phyloP scores from a whole-genome alignment of 176 grass and related monocot genomes.

The Ensete glaucum region DNA sequence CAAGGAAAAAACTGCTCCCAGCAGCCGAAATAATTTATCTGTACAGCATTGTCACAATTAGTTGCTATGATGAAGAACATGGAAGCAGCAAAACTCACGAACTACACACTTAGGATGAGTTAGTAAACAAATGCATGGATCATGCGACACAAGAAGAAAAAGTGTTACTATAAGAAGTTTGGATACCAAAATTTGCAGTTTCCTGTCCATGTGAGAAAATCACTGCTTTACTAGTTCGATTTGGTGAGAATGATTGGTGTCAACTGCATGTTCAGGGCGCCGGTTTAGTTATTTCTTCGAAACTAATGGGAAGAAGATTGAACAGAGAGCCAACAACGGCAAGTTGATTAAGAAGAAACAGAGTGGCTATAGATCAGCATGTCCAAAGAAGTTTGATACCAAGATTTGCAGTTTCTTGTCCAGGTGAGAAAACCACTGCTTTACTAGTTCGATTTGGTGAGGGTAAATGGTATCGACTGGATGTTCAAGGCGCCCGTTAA shows the following conservation, averaged over 20 bases:
- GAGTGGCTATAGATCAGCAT: neutral
- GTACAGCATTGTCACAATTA: too few relatives aligned
- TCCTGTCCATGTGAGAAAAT: slow-evolving; percentile 66
- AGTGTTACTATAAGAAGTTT: neutral
- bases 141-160: neutral
- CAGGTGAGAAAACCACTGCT: slow-evolving; percentile 69
- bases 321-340: slow-evolving; percentile 45
- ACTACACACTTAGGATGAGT: too few relatives aligned
- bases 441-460: slow-evolving; percentile 33
- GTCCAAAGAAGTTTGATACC: neutral
- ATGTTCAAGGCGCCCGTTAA: slow-evolving; percentile 19
- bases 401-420: slow-evolving; percentile 37
- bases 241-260: slow-evolving; percentile 21
- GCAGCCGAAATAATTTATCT: too few relatives aligned
- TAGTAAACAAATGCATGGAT: too few relatives aligned
- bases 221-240: slow-evolving; percentile 45
- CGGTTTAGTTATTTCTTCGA: slow-evolving; percentile 37
- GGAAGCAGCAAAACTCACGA: too few relatives aligned
- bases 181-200: slow-evolving; percentile 17
- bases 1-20: too few relatives aligned
- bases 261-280: slow-evolving; percentile 22
- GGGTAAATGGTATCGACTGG: slow-evolving; percentile 23
- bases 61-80: too few relatives aligned
- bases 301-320: slow-evolving; percentile 54
- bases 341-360: slow-evolving; percentile 43